phyloP scores from a whole-genome alignment of 352 stramenopile genomes.

The Globisporangium alternatum region DNA sequence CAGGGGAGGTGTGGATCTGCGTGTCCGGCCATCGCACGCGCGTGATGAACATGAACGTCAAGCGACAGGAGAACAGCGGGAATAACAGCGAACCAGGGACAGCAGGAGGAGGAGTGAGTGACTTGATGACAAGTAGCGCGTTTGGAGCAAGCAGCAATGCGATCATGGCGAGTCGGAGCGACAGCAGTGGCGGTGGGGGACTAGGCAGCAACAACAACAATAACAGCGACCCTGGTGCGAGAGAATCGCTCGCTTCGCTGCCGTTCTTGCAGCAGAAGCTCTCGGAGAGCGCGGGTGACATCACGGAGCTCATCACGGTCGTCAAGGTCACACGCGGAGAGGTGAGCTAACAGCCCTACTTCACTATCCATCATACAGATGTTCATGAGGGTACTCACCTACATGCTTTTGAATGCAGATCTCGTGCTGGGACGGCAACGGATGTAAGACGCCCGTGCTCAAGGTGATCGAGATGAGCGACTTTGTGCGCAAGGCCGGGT shows the following conservation, averaged over 20 bases:
- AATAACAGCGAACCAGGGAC: neutral
- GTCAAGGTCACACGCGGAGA: slow-evolving; percentile 71
- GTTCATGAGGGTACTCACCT: neutral
- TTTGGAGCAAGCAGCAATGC: slow-evolving; percentile 9
- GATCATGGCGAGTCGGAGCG: slow-evolving; percentile 24
- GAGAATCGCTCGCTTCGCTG: slow-evolving; percentile 34
- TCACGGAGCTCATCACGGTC: slow-evolving; percentile 71
- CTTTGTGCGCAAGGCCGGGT: slow-evolving; percentile 69
- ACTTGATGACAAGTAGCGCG: neutral
- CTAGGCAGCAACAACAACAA: slow-evolving; percentile 18
- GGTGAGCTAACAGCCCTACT: slow-evolving; percentile 19
- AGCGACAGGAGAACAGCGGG: slow-evolving; percentile 23
- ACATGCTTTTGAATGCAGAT: slow-evolving; percentile 31
- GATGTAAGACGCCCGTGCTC: slow-evolving; percentile 39
- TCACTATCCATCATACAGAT: neutral
- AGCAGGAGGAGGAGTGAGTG: neutral
- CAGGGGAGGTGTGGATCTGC: slow-evolving; percentile 74
- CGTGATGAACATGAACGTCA: slow-evolving; percentile 25
- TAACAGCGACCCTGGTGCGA: slow-evolving; percentile 4
- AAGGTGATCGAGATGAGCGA: slow-evolving; percentile 72
- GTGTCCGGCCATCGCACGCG: slow-evolving; percentile 51
- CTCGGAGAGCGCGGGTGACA: slow-evolving; percentile 36
- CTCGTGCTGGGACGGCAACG: slow-evolving; percentile 59
- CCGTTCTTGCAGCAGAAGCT: slow-evolving; percentile 47
- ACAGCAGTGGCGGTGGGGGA: slow-evolving; percentile 20